These are phyloP conservation scores for Cantharellus anzutake DNA, from an alignment of 768 basidiomycete species.

Conservation along the genomic window DNA sequence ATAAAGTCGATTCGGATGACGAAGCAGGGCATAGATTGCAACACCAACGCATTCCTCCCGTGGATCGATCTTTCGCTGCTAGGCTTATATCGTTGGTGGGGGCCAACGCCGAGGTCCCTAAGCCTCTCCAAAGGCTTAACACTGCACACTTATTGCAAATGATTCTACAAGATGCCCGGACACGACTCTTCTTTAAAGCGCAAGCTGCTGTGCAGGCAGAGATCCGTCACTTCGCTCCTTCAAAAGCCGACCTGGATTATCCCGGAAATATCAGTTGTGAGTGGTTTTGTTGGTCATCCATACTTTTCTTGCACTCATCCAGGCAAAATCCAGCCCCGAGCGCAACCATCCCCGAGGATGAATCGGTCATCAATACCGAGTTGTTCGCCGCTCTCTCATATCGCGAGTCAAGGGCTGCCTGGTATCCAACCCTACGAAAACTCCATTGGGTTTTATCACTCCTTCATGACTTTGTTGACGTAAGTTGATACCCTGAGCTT, in stretches of 20 bases:
- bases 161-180: slow-evolving; percentile 92
- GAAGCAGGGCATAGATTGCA: not conserved
- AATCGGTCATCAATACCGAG: not conserved
- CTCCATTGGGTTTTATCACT: slow-evolving; percentile 86
- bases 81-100: not conserved
- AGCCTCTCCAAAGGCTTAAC: slow-evolving; percentile 33
- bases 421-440: slow-evolving; percentile 80
- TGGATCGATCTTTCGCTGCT: not conserved
- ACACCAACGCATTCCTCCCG: not conserved
- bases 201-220: slow-evolving; percentile 82
- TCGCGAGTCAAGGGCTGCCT: slow-evolving; percentile 36
- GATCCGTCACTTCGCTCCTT: slow-evolving; percentile 65
- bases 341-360: not conserved
- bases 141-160: slow-evolving; percentile 68
- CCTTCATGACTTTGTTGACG: slow-evolving; percentile 83
- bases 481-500: slow-evolving; percentile 17
- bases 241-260: slow-evolving; percentile 65
- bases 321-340: not conserved
- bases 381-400: not conserved
- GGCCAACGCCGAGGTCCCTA: not conserved
- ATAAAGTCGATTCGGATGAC: slow-evolving; percentile 14
- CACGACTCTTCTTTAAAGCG: slow-evolving; percentile 86
- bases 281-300: slow-evolving; percentile 13
- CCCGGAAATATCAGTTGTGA: slow-evolving; percentile 61
- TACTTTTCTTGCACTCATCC: not conserved